Evolutionary conservation across 2,329 filamentous ascomycete genomes (phyloP).

Genomic region (Stachybotrys echinatus): DNA sequence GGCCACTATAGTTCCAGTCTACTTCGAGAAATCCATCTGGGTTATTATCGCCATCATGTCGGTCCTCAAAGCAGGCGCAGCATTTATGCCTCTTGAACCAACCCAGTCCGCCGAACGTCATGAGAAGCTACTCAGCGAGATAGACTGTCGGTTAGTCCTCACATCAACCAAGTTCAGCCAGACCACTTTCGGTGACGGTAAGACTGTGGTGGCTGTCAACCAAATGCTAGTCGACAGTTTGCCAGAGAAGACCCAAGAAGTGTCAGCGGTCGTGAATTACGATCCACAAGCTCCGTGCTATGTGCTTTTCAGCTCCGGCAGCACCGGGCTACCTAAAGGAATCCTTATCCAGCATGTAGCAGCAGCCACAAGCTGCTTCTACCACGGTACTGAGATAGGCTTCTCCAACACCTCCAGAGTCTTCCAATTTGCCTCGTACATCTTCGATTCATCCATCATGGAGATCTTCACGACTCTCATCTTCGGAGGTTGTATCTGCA

Average conservation of each 20-base stretch:
- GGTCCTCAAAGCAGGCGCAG: slow-evolving; percentile 9
- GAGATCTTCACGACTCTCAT: slow-evolving; percentile 8
- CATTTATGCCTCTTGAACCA: slow-evolving; percentile 8
- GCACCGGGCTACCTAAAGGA: neutral
- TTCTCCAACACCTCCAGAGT: neutral
- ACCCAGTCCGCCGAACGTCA: neutral
- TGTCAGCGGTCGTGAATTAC: too few species aligned
- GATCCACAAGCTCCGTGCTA: neutral
- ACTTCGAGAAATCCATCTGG: slow-evolving; percentile 8
- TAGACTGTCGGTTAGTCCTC: neutral
- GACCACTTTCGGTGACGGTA: slow-evolving; percentile 26
- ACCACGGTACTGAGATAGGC: neutral
- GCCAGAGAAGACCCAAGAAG: too few species aligned
- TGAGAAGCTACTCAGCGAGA: neutral
- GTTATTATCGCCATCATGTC: slow-evolving; percentile 6
- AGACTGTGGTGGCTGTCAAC: too few species aligned
- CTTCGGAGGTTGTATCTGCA: slow-evolving; percentile 4
- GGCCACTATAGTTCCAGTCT: slow-evolving; percentile 9
- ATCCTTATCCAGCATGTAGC: neutral
- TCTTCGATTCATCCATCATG: slow-evolving; percentile 2
- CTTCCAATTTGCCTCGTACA: slow-evolving; percentile 5
- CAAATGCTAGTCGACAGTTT: too few species aligned
- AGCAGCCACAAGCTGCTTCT: neutral
- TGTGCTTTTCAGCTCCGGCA: neutral
- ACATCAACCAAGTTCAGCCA: slow-evolving; percentile 38